Evolutionary conservation across 805 yeast species (phyloP).

Genomic region (Grigorovia humatica): DNA sequence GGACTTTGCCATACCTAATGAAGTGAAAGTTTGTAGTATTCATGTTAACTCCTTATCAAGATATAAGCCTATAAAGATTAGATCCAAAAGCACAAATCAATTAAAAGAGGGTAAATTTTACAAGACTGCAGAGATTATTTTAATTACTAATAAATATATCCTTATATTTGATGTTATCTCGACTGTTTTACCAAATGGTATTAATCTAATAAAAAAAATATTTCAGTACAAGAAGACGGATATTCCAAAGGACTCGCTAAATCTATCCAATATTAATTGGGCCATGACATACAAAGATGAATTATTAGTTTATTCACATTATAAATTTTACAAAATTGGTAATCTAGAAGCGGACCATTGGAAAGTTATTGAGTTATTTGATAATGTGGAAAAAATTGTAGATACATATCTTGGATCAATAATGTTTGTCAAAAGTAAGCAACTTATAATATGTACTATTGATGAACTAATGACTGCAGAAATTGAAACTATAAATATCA

Average conservation of each 20-base stretch:
- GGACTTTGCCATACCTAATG: constrained; percentile 18
- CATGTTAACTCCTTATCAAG: constrained; percentile 18
- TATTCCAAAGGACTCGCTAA: constrained; percentile 4
- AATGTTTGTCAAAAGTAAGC: constrained; percentile 13
- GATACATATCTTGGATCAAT: constrained; percentile 20
- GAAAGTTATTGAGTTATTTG: constrained; percentile 11
- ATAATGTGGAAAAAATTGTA: constrained; percentile 21
- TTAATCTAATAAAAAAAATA: constrained; percentile 16
- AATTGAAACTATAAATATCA: constrained; percentile 8
- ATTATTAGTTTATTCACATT: constrained; percentile 14
- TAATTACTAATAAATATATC: constrained; percentile 12
- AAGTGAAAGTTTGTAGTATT: constrained; percentile 6
- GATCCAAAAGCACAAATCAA: constrained; percentile 9
- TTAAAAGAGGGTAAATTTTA: constrained; percentile 11
- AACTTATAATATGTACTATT: constrained; percentile 10
- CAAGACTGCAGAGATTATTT: constrained; percentile 24
- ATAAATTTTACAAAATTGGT: constrained; percentile 12
- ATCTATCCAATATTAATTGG: constrained; percentile 17
- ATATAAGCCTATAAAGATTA: constrained; percentile 15
- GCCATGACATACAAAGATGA: constrained; percentile 17
- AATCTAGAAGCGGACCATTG: constrained; percentile 10
- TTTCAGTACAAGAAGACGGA: constrained; percentile 13
- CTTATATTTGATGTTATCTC: constrained; percentile 23
- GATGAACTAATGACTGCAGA: constrained; percentile 19
- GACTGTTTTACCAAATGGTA: constrained; percentile 14